Conservation (phyloP, 768 basidiomycete species). For the Pleurotus tuoliensis region DNA sequence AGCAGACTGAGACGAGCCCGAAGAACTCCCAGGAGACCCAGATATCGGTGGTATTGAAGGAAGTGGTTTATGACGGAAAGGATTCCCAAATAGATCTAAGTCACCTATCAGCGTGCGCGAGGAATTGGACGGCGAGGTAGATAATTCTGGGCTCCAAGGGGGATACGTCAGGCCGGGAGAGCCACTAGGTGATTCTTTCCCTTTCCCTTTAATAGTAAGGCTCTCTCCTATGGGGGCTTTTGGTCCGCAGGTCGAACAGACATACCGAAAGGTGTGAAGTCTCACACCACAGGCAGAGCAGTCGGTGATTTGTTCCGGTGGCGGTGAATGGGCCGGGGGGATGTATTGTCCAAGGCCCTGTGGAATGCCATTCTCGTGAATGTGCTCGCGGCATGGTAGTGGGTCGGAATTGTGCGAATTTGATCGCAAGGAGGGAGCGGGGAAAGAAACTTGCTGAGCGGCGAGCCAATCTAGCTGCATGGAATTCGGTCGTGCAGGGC, state of each 20-base stretch:
- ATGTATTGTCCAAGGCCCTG: conserved; percentile 52
- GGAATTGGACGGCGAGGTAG: conserved; percentile 28
- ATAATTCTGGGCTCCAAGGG: conserved; percentile 23
- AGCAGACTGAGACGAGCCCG: conserved; percentile 15
- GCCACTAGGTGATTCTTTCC: conserved; percentile 27
- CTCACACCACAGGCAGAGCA: conserved; percentile 79
- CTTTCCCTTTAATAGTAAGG: conserved; percentile 45
- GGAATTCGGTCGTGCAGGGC: conserved; percentile 54
- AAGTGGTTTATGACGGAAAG: conserved; percentile 38
- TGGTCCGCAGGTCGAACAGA: conserved; percentile 86
- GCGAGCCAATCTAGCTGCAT: conserved; percentile 67
- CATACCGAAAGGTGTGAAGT: conserved; percentile 83
- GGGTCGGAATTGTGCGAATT: conserved; percentile 27
- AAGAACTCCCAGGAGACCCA: conserved; percentile 19
- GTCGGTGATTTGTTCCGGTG: conserved; percentile 62
- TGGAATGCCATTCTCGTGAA: conserved; percentile 27
- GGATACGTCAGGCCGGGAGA: conserved; percentile 23
- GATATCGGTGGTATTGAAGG: conserved; percentile 34
- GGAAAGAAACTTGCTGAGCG: conserved; percentile 38
- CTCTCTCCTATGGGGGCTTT: conserved; percentile 42
- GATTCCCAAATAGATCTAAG: conserved; percentile 21
- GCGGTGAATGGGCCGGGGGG: conserved; percentile 39
- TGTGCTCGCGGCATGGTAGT: conserved; percentile 17
- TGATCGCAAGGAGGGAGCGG: conserved; percentile 20
- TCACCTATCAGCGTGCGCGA: conserved; percentile 36